Evolutionary conservation across 345 rosid genomes (phyloP), one percentile per base, ranked within the genome.

Genomic region (Syzygium aromaticum): DNA sequence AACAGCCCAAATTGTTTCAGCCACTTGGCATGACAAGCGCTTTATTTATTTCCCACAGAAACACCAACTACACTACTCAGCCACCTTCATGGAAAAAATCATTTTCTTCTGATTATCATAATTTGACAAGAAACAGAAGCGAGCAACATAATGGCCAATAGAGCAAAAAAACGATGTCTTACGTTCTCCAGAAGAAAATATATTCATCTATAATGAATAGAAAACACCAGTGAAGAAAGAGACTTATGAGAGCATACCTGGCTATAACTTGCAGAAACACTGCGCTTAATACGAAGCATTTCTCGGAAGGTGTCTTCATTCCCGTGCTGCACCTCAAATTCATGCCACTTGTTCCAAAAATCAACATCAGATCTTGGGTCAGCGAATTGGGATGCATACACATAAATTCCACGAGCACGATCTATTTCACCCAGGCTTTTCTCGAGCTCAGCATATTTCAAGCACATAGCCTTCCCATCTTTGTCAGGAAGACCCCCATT

Each of bases 291-390:
- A 27, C 98, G 95, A 84, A 96, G 91, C 99, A 98, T 96, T 87
- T 98, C 99, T 77, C 99, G 92, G 91, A 95, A 98, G 46, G 99
- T 98, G 86, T 98, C 99, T 89, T 95, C 99, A 87, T 98, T 98
- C 53, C 99, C 99, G 87, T 96, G 99, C 27, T 91, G 95, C 67
- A 98, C 99, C 90, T 98, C 99, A 80, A 98, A 96, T 64, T 94
- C 98, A 83, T 97, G 96, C 99, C 99, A 98, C 86, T 91, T 94
- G 87, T 91, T 94, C 99, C 99, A 98, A 90, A 96, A 96, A 19
- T 96, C 99, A 1, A 91, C 89, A 91, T 94, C 99, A 53, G 99
- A 94, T 59, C 98, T 89, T 22, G 99, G 99, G 88, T 98, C 99
- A 2, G 99, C 98, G 88, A 93, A 96, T 90, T 95, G 99, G 80